Evolutionary conservation across 306 rosid genomes (phyloP), one percentile per base, ranked within the genome.

Genomic region (Rubus idaeus): DNA sequence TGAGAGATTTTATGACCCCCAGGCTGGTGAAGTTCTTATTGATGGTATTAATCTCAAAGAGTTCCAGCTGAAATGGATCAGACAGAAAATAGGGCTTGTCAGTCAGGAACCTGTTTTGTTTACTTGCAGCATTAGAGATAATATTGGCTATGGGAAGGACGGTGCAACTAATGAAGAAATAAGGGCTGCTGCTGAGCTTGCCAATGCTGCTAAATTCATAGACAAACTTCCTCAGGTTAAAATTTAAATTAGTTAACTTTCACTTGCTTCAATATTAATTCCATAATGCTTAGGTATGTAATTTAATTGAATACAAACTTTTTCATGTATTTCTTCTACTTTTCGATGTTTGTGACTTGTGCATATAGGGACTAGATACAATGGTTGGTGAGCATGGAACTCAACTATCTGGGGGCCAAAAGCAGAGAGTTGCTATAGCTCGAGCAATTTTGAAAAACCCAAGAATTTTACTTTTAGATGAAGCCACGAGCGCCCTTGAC

Each of bases 401-500:
- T 30, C 93, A 87, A 76, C 82, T 89, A 61, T 89, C 90, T 40
- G 93, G 93, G n/a, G 93, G 93, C 60, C 95, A 11, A 90, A 86
- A 58, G 95, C 66, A 60, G 18, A 60, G 66, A 60, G 66, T 60
- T 60, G 66, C 66, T 23, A 60, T 60, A 23, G 41, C 95, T 57
- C 83, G 95, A 83, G 95, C 95, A 69, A 88, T 86, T 85, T 50
- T 90, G 71, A 90, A 90, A 74, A 84, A 90, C 50, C 96, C 96
- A 6, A 80, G 90, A 77, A 83, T 88, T 74, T 76, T 90, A 72
- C 66, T 60, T 11, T 7, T 60, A 26, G 66, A 60, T 26, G 66
- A 60, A 60, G 66, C 66, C 17, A 60, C 66, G 1, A 60, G 66
- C 23, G 66, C 66, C 10, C 66, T 60, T 10, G 66, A 60, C 4